phyloP scores from a whole-genome alignment of 352 stramenopile genomes.

The Globisporangium cederbergense region DNA sequence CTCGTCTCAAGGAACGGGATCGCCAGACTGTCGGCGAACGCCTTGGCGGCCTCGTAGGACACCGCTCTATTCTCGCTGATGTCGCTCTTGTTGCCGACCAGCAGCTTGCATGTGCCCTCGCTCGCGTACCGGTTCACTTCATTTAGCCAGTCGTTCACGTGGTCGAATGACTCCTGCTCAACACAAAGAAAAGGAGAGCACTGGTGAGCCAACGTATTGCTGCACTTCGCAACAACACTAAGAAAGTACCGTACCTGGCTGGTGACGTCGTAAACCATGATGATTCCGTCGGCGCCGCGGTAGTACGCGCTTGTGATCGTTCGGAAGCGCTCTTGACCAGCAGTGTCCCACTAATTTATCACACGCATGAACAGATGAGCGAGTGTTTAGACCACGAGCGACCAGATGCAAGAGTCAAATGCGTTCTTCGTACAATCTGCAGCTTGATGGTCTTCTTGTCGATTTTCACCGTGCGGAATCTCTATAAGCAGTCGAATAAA shows the following conservation, averaged over 20 bases:
- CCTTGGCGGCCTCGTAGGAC: constrained; percentile 95
- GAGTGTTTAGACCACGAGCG: constrained; percentile 1
- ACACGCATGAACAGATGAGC: background rate
- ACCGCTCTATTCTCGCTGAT: constrained; percentile 96
- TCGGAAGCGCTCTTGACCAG: constrained; percentile 98
- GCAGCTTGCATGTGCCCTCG: constrained; percentile 98
- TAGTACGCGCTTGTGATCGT: constrained; percentile 99
- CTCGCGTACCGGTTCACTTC: constrained; percentile 98
- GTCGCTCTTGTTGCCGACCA: constrained; percentile 99
- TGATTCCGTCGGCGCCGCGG: constrained; percentile 96
- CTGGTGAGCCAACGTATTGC: background rate
- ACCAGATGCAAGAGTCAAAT: background rate
- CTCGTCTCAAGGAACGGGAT: constrained; percentile 99
- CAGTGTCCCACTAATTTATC: constrained; percentile 92
- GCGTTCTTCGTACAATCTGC: constrained; percentile 89
- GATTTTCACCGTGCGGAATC: constrained; percentile 97
- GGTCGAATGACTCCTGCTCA: constrained; percentile 96
- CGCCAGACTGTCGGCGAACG: constrained; percentile 94
- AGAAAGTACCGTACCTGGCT: constrained; percentile 60
- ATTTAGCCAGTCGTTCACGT: constrained; percentile 99
- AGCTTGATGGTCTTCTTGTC: constrained; percentile 99
- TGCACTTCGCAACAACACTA: background rate
- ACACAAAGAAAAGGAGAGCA: background rate
- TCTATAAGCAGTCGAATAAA: constrained; percentile 32
- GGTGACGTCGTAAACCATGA: constrained; percentile 99